Evolutionary conservation across 163 green algal species (phyloP), one percentile per base, ranked within the genome.

Genomic region (Scenedesmus sp.): DNA sequence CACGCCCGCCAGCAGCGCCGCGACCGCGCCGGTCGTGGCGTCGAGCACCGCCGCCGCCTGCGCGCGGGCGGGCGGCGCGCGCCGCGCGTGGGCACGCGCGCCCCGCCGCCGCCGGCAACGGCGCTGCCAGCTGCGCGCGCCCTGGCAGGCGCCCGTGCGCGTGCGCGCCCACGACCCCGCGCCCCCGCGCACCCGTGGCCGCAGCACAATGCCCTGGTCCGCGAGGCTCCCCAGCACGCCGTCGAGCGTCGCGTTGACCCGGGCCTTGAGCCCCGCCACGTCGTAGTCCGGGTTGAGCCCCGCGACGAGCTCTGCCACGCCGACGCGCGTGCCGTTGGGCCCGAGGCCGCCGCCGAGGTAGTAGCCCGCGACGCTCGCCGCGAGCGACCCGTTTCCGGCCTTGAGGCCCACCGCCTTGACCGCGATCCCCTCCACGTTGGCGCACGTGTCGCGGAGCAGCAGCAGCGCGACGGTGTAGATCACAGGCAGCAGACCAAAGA

Each of bases 381-480:
- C 10, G n/a, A 50, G 63, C 28, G 29, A 47, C 42, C 39, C 15
- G 20, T 50, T 50, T 2, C 58, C 60, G 31, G 20, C 36, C 44
- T 51, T 39, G 10, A 72, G 28, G 0, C 28, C 42, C 4, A 51
- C 58, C 28, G 71, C 71, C 31, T 56, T 63, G 20, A 72, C 6
- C 11, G 45, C 58, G 13, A 80, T 15, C 2, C n/a, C 4, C n/a
- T 80, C 71, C 0, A 71, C 18, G n/a, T 80, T 80, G n/a, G 45
- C 58, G 22, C 71, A 80, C 44, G 45, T 63, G 24, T 80, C 71
- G 22, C 71, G 62, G 58, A 71, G 53, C 10, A 80, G 6, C 42
- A 80, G 44, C 58, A 80, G 34, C 31, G 51, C 22, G 28, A 63
- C 44, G 18, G 71, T 80, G 58, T 72, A 72, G 39, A 80, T n/a